Evolutionary conservation across 1,284 basidiomycete species (phyloP), one percentile per base, ranked within the genome.

Genomic region (Cerioporus squamosus): DNA sequence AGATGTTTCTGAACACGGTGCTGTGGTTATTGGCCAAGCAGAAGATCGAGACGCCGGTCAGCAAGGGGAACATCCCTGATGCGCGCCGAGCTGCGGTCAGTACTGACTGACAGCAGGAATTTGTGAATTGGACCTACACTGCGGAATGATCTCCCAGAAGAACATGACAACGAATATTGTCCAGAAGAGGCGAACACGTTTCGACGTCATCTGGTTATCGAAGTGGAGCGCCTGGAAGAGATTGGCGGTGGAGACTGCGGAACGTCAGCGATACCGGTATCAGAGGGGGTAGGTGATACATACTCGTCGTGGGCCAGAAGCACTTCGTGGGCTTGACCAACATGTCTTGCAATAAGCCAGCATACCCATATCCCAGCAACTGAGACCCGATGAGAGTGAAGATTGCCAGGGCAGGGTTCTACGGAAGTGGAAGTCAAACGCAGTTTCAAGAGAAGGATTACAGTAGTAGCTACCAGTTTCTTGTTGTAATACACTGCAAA

Each of bases 21-120:
- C 71, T 81, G 20, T 74, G 71, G 50, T 77, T 84, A 58, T 80
- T 77, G 8, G 83, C 86, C 17, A 88, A 72, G 61, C 87, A 88
- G 68, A 87, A 81, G 31, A 88, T 78, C 1, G 72, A 83, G 33
- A 84, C 62, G 3, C 82, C 82, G 0, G 80, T 82, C 20, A 82
- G 72, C 4, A 75, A 55, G 8, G 71, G 71, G 68, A 72, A 72
- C 31, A 72, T 71, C 71, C 71, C 71, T 65, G 40, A 38, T 17
- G 31, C 15, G 12, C 46, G 31, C 18, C 26, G 46, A 29, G 23
- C 23, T 20, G 10, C 24, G 38, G 7, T 51, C 15, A 51, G 49
- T 29, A 36, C 33, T n/a, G 14, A 22, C 33, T 24, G 38, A n/a
- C 17, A 39, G 26, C 5, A 24, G 20, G 33, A n/a, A 24, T n/a